Evolutionary conservation across 108 stramenopile genomes (phyloP).

Genomic region (Epipyxis sp.): DNA sequence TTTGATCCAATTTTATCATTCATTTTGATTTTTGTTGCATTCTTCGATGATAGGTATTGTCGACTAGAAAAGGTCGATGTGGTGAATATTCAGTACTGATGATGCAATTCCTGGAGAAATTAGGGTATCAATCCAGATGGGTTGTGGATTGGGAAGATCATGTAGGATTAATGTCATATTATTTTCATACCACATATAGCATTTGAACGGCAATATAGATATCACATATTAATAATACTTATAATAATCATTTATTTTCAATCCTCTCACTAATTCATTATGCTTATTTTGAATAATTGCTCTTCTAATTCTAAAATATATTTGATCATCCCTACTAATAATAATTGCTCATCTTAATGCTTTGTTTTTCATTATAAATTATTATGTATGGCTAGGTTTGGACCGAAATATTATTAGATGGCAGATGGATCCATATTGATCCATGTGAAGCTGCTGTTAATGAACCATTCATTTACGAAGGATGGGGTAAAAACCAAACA

Average conservation of each 20-base stretch:
- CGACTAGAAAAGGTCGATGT: slow-evolving; percentile 38
- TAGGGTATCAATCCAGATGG: slow-evolving; percentile 31
- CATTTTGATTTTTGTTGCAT: background rate
- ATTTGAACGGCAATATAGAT: no score
- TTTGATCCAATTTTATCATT: background rate
- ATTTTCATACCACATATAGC: no score
- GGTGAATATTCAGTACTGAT: slow-evolving; percentile 44
- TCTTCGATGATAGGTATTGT: slow-evolving; percentile 39
- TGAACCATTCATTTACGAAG: slow-evolving; percentile 47
- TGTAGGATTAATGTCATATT: no score
- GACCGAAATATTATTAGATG: background rate
- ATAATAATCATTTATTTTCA: no score
- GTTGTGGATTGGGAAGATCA: background rate
- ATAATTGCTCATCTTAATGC: no score
- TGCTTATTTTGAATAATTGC: no score
- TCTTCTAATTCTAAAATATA: no score
- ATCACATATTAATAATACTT: no score
- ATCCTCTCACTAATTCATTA: no score
- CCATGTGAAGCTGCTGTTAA: slow-evolving; percentile 50
- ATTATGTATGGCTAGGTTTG: no score
- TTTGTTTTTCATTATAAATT: no score
- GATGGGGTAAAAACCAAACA: slow-evolving; percentile 48
- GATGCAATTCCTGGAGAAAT: slow-evolving; percentile 28
- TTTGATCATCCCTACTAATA: no score
- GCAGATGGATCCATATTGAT: slow-evolving; percentile 46